Conservation (phyloP, 2,329 filamentous ascomycete species). For the Coniella lustricola region DNA sequence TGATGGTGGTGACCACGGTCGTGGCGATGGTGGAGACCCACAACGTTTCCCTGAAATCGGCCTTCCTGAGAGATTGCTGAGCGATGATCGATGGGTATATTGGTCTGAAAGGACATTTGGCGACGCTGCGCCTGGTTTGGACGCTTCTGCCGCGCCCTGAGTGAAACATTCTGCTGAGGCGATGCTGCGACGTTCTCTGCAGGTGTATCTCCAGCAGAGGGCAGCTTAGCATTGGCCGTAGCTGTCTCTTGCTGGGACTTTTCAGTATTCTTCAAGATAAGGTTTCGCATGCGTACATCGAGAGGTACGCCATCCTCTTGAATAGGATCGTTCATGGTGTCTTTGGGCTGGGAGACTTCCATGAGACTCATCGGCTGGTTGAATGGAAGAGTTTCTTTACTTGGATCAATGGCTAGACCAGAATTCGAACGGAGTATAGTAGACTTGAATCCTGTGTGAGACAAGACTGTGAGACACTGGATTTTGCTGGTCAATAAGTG, state of each 20-base stretch:
- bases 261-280: constrained; percentile 19
- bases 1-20: too few relatives aligned
- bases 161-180: constrained; percentile 8
- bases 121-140: constrained; percentile 57
- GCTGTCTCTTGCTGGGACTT: constrained; percentile 1
- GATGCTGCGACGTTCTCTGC: constrained; percentile 1
- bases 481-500: not conserved
- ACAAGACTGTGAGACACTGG: not conserved
- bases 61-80: constrained; percentile 23
- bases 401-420: too few relatives aligned
- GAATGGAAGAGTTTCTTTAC: too few relatives aligned
- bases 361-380: not conserved
- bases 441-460: not conserved
- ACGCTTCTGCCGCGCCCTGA: constrained; percentile 38
- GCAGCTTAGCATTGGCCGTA: not conserved
- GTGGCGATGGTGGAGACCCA: constrained; percentile 23
- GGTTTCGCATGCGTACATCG: constrained; percentile 19
- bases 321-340: constrained; percentile 6
- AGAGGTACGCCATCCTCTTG: constrained; percentile 16
- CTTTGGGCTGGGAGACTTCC: too few relatives aligned
- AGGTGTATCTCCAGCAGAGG: not conserved
- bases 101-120: constrained; percentile 54
- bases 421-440: too few relatives aligned
- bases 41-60: constrained; percentile 25
- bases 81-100: constrained; percentile 47